A percentile compares a stretch with the other conserved stretches of the same genome.
Conservation (phyloP, 1,284 basidiomycete species). For the Fomitopsis pinicola region DNA sequence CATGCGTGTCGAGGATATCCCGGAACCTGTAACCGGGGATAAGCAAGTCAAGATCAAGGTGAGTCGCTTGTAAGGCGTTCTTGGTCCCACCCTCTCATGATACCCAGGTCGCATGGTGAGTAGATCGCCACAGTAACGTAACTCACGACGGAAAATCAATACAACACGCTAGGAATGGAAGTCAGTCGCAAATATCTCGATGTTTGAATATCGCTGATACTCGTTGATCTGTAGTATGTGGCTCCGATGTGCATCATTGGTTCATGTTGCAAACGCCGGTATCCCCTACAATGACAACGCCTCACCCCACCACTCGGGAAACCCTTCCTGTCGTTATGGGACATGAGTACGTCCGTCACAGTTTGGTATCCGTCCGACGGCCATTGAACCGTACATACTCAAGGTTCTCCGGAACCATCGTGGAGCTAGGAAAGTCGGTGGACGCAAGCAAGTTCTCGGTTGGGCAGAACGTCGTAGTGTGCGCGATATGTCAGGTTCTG, state of each 20-base stretch:
- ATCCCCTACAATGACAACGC: constrained; percentile 14
- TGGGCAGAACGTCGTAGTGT: constrained; percentile 30
- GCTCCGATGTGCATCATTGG: constrained; percentile 28
- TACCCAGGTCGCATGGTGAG: constrained; percentile 13
- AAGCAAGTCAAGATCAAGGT: constrained; percentile 30
- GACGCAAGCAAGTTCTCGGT: constrained; percentile 18
- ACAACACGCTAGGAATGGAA: constrained; percentile 11
- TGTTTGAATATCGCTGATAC: background rate
- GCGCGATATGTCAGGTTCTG: background rate
- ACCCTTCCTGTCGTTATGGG: constrained; percentile 27
- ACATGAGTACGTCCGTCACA: constrained; percentile 24
- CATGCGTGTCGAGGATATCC: constrained; percentile 28
- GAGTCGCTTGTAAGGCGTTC: background rate
- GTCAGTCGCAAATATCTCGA: constrained; percentile 6
- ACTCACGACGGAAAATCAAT: too few relatives aligned
- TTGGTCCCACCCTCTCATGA: too few relatives aligned
- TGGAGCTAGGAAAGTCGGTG: constrained; percentile 23
- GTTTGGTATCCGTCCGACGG: too few relatives aligned
- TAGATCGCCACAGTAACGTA: background rate
- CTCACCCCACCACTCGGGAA: constrained; percentile 25
- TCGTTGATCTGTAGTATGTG: constrained; percentile 11
- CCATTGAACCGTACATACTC: background rate
- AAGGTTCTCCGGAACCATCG: constrained; percentile 29
- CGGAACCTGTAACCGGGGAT: constrained; percentile 17
- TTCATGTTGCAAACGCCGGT: constrained; percentile 13